Evolutionary conservation across 306 rosid genomes (phyloP).

Genomic region (Vigna angularis): DNA sequence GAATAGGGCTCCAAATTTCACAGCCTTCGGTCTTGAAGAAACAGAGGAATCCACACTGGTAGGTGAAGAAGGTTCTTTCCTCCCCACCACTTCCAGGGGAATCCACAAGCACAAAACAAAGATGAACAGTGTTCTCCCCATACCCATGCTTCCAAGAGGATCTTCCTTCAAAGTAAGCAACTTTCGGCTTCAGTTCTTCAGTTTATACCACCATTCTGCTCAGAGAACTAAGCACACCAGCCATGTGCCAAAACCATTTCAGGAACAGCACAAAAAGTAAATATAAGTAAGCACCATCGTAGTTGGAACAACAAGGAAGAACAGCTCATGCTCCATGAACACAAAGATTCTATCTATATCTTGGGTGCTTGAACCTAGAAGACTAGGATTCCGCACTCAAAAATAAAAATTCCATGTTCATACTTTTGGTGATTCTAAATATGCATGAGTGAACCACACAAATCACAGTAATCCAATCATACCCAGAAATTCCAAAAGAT

Average conservation of each 20-base stretch:
- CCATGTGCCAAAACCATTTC: constrained; percentile 40
- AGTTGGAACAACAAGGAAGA: background rate
- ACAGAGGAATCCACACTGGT: constrained; percentile 46
- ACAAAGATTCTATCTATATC: constrained; percentile 36
- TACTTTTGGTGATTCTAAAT: constrained; percentile 9
- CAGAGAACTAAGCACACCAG: constrained; percentile 45
- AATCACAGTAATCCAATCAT: constrained; percentile 31
- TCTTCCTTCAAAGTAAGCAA: constrained; percentile 45
- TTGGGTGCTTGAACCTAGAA: background rate
- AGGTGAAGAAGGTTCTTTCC: constrained; percentile 52
- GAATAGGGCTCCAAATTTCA: constrained; percentile 77
- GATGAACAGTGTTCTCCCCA: constrained; percentile 40
- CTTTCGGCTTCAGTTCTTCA: constrained; percentile 38
- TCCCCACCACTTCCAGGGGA: constrained; percentile 55
- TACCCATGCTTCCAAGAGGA: constrained; percentile 42
- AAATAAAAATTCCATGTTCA: constrained; percentile 21
- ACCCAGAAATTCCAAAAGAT: constrained; percentile 32
- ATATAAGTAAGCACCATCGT: background rate
- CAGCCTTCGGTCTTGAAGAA: constrained; percentile 50
- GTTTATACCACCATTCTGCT: constrained; percentile 37
- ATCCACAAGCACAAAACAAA: constrained; percentile 61
- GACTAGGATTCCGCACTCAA: constrained; percentile 44
- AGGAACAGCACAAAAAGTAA: constrained; percentile 30
- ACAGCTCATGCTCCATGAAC: constrained; percentile 16
- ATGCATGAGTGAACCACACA: background rate